Conservation (phyloP, 2,329 filamentous ascomycete species). For the Coleophoma eucalyptorum region DNA sequence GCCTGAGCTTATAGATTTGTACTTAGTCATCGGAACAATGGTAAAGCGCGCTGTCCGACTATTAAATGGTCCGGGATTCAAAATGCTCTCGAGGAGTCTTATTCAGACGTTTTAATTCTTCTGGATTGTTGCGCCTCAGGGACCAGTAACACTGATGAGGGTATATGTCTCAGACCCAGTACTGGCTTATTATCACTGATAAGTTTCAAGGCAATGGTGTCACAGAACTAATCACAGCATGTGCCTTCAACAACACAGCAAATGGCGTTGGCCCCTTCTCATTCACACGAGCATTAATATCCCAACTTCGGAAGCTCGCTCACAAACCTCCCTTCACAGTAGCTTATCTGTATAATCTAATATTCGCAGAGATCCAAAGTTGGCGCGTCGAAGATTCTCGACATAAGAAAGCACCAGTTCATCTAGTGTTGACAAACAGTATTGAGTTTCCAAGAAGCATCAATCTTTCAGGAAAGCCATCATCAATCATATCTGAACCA, state of each 20-base stretch:
- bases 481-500: not conserved
- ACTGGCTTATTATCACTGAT: too few species aligned
- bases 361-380: conserved; percentile 6
- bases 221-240: conserved; percentile 40
- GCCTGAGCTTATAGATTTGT: not conserved
- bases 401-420: conserved; percentile 3
- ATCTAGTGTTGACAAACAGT: conserved; percentile 6
- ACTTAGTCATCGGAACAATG: conserved; percentile 5
- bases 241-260: conserved; percentile 46
- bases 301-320: not conserved
- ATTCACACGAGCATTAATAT: conserved; percentile 8
- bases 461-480: conserved; percentile 1
- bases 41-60: conserved; percentile 2
- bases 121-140: conserved; percentile 51
- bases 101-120: conserved; percentile 54
- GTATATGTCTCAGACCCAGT: not conserved
- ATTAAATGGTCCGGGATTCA: conserved; percentile 14
- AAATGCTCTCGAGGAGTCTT: conserved; percentile 51
- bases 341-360: conserved; percentile 31
- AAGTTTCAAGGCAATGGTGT: conserved; percentile 5
- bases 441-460: conserved; percentile 4
- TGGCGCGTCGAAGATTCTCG: not conserved
- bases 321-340: conserved; percentile 39
- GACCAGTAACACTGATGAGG: conserved; percentile 7
- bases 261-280: conserved; percentile 21